Evolutionary conservation across 2,329 filamentous ascomycete genomes (phyloP), one percentile per base, ranked within the genome.

Genomic region (Exophiala phaeomuriformis): DNA sequence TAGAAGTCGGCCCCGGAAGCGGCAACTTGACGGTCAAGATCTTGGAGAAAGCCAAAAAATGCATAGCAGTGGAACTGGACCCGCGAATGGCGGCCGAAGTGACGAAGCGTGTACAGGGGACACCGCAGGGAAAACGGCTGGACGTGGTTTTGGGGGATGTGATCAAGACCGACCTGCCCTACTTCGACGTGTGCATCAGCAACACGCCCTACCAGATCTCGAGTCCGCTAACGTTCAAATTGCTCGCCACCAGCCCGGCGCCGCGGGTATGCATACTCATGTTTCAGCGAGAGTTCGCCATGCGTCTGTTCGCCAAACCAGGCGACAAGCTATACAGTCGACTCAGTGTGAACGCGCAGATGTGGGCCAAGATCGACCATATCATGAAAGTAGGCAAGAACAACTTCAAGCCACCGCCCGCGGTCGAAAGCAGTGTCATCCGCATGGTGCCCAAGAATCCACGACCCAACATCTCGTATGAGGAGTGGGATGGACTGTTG

Each of bases 21-120:
- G 89, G 90, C 59, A 94, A 93, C 69, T 70, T 97, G 63, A 97
- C 91, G 0, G 85, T 93, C 29, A 81, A 88, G 55, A 96, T 97
- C 56, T 75, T 97, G 29, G 88, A 93, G 64, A 86, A 88, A 59
- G 89, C 88, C 27, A 90, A 90, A 70, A 88, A 87, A 56, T 80
- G 83, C 51, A 87, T 90, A 47, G 87, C 88, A 3, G 88, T 96
- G 47, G 93, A 98, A 74, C 79, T 96, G 69, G 93, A 98, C 72
- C 90, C 93, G 19, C 80, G 93, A 66, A 97, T 97, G 93, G 90
- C 89, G 8, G 91, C 91, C 55, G 93, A 97, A 73, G 80, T 96
- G 59, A 93, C 88, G 43, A 90, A 94, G 72, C 86, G 91, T 65
- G 90, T 97, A 5, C 90, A 96, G 71, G 90, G 89, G 19, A 94